phyloP scores from a whole-genome alignment of 139 green algal genomes.

The Chlamydomonas urium region DNA sequence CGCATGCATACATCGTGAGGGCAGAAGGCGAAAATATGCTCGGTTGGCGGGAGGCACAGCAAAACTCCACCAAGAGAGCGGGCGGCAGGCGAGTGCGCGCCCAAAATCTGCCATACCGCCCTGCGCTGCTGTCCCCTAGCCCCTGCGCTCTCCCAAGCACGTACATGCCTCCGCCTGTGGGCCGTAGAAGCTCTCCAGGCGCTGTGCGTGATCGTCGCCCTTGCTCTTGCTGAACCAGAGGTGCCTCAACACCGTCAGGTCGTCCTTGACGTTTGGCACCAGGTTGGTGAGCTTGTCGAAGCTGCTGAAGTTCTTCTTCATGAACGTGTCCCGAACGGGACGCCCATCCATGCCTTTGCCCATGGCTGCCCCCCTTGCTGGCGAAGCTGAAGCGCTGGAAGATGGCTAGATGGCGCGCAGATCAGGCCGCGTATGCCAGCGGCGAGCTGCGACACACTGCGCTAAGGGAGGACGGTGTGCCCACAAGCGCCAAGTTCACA shows the following conservation, averaged over 20 bases:
- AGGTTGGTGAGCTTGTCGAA: conserved; percentile 37
- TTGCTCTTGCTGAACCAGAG: conserved; percentile 81
- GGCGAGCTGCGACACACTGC: too few relatives aligned
- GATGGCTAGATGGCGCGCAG: too few relatives aligned
- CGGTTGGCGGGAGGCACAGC: too few relatives aligned
- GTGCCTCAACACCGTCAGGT: conserved; percentile 68
- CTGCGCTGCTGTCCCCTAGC: neutral
- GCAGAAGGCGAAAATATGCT: too few relatives aligned
- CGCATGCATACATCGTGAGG: neutral
- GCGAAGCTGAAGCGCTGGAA: too few relatives aligned
- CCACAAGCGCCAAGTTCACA: too few relatives aligned
- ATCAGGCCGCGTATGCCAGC: too few relatives aligned
- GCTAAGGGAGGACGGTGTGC: too few relatives aligned
- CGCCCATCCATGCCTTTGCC: conserved; percentile 25
- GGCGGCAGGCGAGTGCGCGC: too few relatives aligned
- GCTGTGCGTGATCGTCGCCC: conserved; percentile 65
- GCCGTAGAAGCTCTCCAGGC: conserved; percentile 83
- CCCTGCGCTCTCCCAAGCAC: neutral
- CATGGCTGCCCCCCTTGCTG: too few relatives aligned
- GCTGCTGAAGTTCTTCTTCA: neutral
- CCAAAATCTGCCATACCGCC: neutral
- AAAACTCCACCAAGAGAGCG: too few relatives aligned
- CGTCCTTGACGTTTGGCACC: conserved; percentile 58
- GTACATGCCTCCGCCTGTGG: conserved; percentile 72
- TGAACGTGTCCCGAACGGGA: conserved; percentile 13